A percentile compares a stretch with the other conserved stretches of the same genome.
phyloP scores from a whole-genome alignment of 495 filamentous ascomycete species.

The Penicillium waksmanii region DNA sequence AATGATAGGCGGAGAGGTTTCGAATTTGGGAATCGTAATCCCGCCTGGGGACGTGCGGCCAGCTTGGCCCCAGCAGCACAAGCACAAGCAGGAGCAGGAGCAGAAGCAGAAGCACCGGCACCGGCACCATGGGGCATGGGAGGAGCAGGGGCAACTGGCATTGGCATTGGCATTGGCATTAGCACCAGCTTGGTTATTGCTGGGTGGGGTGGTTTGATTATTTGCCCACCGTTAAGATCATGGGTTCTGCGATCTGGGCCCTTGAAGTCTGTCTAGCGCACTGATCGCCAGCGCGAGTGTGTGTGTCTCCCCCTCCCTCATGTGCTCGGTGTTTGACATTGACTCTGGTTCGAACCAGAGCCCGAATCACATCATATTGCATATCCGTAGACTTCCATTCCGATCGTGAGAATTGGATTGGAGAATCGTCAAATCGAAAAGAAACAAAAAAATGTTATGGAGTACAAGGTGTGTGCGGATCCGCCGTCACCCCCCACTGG shows the following conservation, averaged over 20 bases:
- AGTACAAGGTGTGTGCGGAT: not conserved
- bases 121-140: too few relatives aligned
- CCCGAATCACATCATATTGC: conserved; percentile 5
- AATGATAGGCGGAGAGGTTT: conserved; percentile 1
- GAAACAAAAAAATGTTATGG: too few relatives aligned
- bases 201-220: not conserved
- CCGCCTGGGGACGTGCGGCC: conserved; percentile 17
- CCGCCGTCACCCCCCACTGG: not conserved
- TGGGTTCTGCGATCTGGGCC: conserved; percentile 17
- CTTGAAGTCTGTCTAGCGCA: not conserved
- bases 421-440: too few relatives aligned
- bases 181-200: too few relatives aligned
- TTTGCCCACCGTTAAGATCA: conserved; percentile 7
- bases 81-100: too few relatives aligned
- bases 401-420: not conserved
- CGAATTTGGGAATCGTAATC: conserved; percentile 8
- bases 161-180: too few relatives aligned
- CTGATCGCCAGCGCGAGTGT: not conserved
- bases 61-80: not conserved
- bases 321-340: not conserved
- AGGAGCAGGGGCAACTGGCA: too few relatives aligned
- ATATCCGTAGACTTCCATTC: not conserved
- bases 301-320: not conserved
- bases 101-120: too few relatives aligned
- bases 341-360: not conserved